phyloP scores from a whole-genome alignment of 805 yeast genomes.

The Ogataea trehaloabstinens region DNA sequence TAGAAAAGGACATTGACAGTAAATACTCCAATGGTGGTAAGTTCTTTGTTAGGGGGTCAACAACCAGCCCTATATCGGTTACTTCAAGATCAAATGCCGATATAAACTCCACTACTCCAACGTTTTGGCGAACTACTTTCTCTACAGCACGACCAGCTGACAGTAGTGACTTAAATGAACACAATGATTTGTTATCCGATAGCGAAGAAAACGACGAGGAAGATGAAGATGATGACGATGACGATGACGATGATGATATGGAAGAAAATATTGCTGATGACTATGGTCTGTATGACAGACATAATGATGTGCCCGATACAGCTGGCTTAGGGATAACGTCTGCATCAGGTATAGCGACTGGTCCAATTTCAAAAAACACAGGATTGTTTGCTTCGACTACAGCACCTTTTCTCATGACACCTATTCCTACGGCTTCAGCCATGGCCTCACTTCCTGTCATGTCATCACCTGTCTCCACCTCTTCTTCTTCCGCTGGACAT shows the following conservation, averaged over 20 bases:
- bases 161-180: slow-evolving; percentile 9
- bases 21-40: slow-evolving; percentile 91
- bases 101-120: slow-evolving; percentile 21
- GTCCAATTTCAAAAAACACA: slow-evolving; percentile 10
- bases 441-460: slow-evolving; percentile 7
- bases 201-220: slow-evolving; percentile 27
- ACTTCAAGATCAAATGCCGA: slow-evolving; percentile 7
- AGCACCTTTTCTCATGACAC: slow-evolving; percentile 40
- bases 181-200: slow-evolving; percentile 27
- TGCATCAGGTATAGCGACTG: slow-evolving; percentile 8
- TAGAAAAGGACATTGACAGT: slow-evolving; percentile 72
- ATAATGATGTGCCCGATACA: not conserved
- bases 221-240: slow-evolving; percentile 17
- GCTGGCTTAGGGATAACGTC: slow-evolving; percentile 39
- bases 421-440: slow-evolving; percentile 35
- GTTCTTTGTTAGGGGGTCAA: slow-evolving; percentile 53
- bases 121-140: slow-evolving; percentile 17
- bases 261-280: slow-evolving; percentile 7
- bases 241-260: slow-evolving; percentile 14
- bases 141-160: slow-evolving; percentile 6
- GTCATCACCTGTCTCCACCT: slow-evolving; percentile 10
- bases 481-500: slow-evolving; percentile 15
- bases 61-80: slow-evolving; percentile 6
- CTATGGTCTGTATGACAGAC: not conserved
- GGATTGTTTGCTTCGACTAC: slow-evolving; percentile 32